Evolutionary conservation across 768 basidiomycete genomes (phyloP).

Genomic region (Russula foetens): DNA sequence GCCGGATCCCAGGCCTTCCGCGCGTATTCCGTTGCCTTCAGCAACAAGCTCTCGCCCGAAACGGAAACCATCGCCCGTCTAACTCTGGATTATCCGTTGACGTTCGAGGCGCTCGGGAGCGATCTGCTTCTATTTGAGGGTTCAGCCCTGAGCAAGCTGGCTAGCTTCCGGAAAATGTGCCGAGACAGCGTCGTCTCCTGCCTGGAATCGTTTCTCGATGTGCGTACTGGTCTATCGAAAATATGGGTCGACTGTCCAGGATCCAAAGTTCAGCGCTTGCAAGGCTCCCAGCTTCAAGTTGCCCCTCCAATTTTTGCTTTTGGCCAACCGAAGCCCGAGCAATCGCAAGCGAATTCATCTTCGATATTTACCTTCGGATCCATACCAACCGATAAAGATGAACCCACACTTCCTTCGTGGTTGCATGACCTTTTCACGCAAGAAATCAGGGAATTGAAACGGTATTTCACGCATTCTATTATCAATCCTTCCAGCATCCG

Average conservation of each 20-base stretch:
- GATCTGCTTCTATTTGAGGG: neutral
- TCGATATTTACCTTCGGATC: too few species aligned
- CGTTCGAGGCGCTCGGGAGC: neutral
- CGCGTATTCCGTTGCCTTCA: constrained; percentile 15
- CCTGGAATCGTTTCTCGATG: neutral
- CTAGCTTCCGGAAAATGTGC: neutral
- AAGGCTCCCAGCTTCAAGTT: too few species aligned
- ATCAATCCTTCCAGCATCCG: neutral
- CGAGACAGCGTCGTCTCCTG: neutral
- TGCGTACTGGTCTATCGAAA: neutral
- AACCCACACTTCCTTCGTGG: neutral
- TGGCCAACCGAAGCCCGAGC: too few species aligned
- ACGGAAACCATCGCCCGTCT: neutral
- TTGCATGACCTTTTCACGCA: neutral
- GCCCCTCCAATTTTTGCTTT: too few species aligned
- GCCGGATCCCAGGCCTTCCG: constrained; percentile 2
- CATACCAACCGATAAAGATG: too few species aligned
- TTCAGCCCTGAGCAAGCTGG: neutral
- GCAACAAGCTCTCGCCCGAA: neutral
- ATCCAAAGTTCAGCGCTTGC: too few species aligned
- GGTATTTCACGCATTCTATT: neutral
- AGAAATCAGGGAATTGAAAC: neutral
- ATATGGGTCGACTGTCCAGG: neutral
- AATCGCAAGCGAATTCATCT: too few species aligned
- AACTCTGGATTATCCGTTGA: constrained; percentile 2